These are phyloP conservation scores for Alternaria brassicae DNA, from an alignment of 2,329 filamentous ascomycete genomes.

Conservation along the genomic window DNA sequence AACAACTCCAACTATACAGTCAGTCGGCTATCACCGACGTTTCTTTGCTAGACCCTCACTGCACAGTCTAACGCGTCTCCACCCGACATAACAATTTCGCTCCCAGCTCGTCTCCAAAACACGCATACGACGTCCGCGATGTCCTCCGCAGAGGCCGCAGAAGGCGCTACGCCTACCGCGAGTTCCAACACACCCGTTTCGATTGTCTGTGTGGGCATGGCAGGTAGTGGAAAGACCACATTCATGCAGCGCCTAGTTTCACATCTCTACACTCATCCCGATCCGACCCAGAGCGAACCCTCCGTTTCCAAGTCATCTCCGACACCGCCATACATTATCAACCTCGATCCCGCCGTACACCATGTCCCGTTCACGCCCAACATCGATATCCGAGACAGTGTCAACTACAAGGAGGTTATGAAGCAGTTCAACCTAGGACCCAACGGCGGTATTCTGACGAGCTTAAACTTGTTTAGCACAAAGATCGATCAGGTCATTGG, in stretches of 20 bases:
- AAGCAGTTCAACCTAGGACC: conserved; percentile 97
- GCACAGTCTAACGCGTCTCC: not conserved
- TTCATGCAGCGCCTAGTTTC: conserved; percentile 99
- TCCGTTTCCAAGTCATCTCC: conserved; percentile 38
- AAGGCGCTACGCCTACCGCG: conserved; percentile 20
- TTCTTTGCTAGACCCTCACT: conserved; percentile 5
- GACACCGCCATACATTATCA: conserved; percentile 89
- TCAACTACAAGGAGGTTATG: conserved; percentile 99
- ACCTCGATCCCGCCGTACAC: conserved; percentile 93
- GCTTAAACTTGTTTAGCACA: conserved; percentile 93
- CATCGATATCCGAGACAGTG: conserved; percentile 97
- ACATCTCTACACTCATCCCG: conserved; percentile 80
- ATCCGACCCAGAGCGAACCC: conserved; percentile 48
- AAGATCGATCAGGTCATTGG: conserved; percentile 95
- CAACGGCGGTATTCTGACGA: conserved; percentile 95
- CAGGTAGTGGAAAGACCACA: conserved; percentile 98
- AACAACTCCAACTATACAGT: conserved; percentile 5
- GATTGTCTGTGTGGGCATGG: conserved; percentile 97
- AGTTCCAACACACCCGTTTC: conserved; percentile 64
- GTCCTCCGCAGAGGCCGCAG: conserved; percentile 45
- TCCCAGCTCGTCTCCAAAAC: not conserved
- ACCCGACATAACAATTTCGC: not conserved
- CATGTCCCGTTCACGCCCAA: conserved; percentile 95
- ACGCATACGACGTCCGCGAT: conserved; percentile 45
- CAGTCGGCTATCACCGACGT: conserved; percentile 6